Conservation (phyloP, 352 stramenopile genomes). For the Phytophthora uliginosa region DNA sequence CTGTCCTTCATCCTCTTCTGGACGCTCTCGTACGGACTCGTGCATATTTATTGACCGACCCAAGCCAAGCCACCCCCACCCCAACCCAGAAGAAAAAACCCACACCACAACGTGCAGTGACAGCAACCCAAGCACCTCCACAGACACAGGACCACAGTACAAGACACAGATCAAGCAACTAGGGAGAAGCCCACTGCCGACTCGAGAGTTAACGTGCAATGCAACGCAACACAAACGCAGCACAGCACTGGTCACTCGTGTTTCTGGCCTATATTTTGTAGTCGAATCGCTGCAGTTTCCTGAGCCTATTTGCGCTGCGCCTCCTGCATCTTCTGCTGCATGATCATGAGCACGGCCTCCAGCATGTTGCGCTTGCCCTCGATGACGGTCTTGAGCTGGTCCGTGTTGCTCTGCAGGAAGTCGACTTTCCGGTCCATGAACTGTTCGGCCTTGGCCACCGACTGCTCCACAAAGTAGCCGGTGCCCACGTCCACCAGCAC, state of each 20-base stretch:
- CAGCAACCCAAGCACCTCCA: neutral
- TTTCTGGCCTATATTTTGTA: slow-evolving; percentile 1
- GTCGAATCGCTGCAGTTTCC: slow-evolving; percentile 7
- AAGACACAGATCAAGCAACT: neutral
- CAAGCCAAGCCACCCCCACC: no score
- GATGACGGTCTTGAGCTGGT: slow-evolving; percentile 93
- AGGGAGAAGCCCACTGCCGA: neutral
- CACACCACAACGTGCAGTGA: slow-evolving; percentile 2
- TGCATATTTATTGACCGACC: slow-evolving; percentile 91
- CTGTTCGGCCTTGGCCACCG: slow-evolving; percentile 84
- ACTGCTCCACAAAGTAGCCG: slow-evolving; percentile 96
- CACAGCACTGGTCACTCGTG: neutral
- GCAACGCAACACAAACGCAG: neutral
- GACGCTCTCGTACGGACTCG: slow-evolving; percentile 89
- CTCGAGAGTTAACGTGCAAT: neutral
- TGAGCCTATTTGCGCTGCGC: slow-evolving; percentile 39
- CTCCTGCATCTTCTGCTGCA: slow-evolving; percentile 88
- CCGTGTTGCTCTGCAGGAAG: slow-evolving; percentile 94
- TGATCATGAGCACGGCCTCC: slow-evolving; percentile 83
- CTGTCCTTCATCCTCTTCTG: slow-evolving; percentile 93
- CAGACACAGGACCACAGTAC: neutral
- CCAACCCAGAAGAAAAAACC: neutral
- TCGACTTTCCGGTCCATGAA: slow-evolving; percentile 95
- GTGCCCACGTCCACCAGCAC: slow-evolving; percentile 96
- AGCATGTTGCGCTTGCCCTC: slow-evolving; percentile 86